Base-by-base conservation (phyloP, 1,284 basidiomycete species). In the Amylostereum areolatum region DNA sequence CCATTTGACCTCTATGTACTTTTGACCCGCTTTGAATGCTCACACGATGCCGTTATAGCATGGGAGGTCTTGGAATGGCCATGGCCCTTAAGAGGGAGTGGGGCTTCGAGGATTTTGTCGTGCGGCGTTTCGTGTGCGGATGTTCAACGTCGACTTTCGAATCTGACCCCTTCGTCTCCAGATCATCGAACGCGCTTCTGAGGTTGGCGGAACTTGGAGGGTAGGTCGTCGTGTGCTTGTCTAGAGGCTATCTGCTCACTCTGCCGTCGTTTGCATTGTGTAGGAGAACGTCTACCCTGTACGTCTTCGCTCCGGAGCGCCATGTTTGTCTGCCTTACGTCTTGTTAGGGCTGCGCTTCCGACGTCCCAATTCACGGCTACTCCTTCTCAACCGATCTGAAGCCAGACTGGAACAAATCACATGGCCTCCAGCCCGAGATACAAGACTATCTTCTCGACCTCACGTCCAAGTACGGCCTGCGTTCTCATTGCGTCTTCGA, bases 181-280 rank as follows among this genome's bases (percentile, higher is more conserved):
- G 68, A 67, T 70, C n/a, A 65, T 59, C 47, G 68, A 70, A 48
- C 58, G 59, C 44, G 59, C 55, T 3, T 41, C 55, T 3, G 66
- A 61, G 24, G 50, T 68, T 29, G 68, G 66, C 10, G 68, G 68
- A n/a, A 68, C 66, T 27, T 70, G 68, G 68, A 48, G 60, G 33
- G 67, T 67, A 44, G 52, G 63, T 51, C 34, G 24, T 11, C 10
- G 4, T 1, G 3, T 35, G 6, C 34, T n/a, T 18, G 5, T 6
- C 29, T 12, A 24, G 10, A 10, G 2, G 12, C 18, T 49, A 46
- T 30, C 31, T 35, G 52, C 36, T 28, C 41, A 37, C 41, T 43
- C 30, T 45, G 43, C 25, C 9, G 24, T 27, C 11, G 27, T 32
- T 5, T 31, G 8, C 41, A 29, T 29, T n/a, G 18, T 18, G 18